Conservation (phyloP, 257 asterid species). For the Petunia secreta region DNA sequence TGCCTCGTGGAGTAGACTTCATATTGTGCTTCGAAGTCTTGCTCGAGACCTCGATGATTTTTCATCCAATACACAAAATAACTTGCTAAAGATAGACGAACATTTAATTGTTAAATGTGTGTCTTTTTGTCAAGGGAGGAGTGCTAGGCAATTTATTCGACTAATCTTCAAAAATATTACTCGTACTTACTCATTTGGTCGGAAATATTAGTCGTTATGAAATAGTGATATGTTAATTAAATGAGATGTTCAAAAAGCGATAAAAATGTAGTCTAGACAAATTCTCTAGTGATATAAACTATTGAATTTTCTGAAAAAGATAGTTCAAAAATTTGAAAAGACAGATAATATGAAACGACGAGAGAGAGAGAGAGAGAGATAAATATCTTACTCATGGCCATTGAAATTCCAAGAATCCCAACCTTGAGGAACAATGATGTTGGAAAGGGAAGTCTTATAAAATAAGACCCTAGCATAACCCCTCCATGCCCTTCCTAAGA, state of each 20-base stretch:
- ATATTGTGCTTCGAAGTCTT: no score
- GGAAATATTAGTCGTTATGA: no score
- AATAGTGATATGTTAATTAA: neutral
- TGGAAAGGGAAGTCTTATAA: neutral
- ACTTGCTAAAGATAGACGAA: no score
- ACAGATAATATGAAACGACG: neutral
- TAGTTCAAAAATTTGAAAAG: neutral
- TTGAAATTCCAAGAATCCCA: conserved; percentile 32
- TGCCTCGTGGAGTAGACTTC: no score
- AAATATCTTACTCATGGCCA: conserved; percentile 27
- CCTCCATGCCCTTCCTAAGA: conserved; percentile 32
- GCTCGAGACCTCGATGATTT: no score
- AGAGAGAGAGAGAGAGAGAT: neutral
- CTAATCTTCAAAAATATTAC: no score
- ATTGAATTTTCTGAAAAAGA: no score
- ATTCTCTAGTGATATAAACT: neutral
- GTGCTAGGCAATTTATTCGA: neutral
- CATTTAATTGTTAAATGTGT: no score
- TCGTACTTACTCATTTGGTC: no score
- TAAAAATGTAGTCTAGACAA: neutral
- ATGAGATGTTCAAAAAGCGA: neutral
- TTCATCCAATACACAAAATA: no score
- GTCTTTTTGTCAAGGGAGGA: neutral
- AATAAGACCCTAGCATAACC: conserved; percentile 25
- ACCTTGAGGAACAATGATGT: conserved; percentile 26